A percentile compares a stretch with the other conserved stretches of the same genome.
Evolutionary conservation across 805 yeast species (phyloP).

Genomic region (Nakazawaea molendinolei): DNA sequence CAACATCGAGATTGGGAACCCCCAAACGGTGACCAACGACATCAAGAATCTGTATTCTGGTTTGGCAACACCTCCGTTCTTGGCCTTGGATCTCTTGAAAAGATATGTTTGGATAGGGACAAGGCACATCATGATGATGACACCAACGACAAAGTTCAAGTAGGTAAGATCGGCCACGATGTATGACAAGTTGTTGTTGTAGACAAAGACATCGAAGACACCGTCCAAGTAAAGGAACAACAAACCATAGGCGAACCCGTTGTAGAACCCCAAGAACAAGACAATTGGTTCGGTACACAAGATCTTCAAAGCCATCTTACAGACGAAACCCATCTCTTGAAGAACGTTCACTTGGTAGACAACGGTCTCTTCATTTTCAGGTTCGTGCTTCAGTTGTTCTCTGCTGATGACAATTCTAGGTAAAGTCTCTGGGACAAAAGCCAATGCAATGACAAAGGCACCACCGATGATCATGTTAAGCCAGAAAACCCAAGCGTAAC

Average conservation of each 20-base stretch:
- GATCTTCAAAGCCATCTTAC: conserved; percentile 26
- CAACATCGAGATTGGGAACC: conserved; percentile 27
- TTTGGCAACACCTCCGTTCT: conserved; percentile 25
- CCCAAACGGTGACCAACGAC: conserved; percentile 29
- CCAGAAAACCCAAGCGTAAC: conserved; percentile 27
- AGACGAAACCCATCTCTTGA: conserved; percentile 24
- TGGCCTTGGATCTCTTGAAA: conserved; percentile 23
- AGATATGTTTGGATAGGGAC: conserved; percentile 27
- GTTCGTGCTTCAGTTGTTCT: conserved; percentile 18
- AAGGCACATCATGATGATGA: conserved; percentile 19
- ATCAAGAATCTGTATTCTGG: conserved; percentile 28
- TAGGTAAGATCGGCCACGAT: conserved; percentile 28
- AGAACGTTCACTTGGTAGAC: conserved; percentile 18
- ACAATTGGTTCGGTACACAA: conserved; percentile 29
- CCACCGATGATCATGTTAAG: conserved; percentile 26
- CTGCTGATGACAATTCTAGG: conserved; percentile 28
- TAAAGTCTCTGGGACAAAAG: conserved; percentile 28
- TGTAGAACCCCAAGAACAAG: conserved; percentile 26
- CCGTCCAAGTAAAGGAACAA: conserved; percentile 29
- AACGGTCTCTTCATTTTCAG: conserved; percentile 17
- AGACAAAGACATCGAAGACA: conserved; percentile 27
- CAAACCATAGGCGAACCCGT: conserved; percentile 30
- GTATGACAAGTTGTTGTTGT: conserved; percentile 24
- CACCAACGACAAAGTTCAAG: conserved; percentile 29
- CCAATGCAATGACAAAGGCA: conserved; percentile 16